Evolutionary conservation across 2,329 filamentous ascomycete species (phyloP), one percentile per base, ranked within the genome.

Genomic region (Metarhizium sp.): DNA sequence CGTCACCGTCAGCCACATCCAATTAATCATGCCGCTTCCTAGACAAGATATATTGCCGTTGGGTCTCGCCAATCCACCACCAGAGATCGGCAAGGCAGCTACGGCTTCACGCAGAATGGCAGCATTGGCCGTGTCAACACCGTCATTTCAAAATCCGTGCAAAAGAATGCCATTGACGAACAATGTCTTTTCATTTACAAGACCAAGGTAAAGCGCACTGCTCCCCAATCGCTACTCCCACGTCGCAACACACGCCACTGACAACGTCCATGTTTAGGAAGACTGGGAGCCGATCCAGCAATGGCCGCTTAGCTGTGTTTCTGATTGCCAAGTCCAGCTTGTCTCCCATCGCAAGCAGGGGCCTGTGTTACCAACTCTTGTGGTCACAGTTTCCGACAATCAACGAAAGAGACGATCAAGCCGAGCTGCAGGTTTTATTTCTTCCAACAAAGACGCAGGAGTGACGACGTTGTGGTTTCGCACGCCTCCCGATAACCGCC

Each of bases 381-480:
- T 84, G 49, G 64, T 86, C 42, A 79, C 73, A 59, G 69, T 86
- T 50, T 73, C 76, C 42, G 82, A 86, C 59, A 85, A 82, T 65
- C 72, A 83, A 59, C 78, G 81, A 55, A 86, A 85, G 62, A 78
- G 84, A 51, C 76, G 84, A 57, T 86, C 84, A 50, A 86, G 83
- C 60, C 76, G 83, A 58, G 80, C 84, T 3, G 77, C 79, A 4
- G 80, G 79, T 3, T 70, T 86, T 25, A 77, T 76, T 18, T 67
- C 77, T 10, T 67, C 72, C 6, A 75, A 70, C 56, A 82, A 78
- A 63, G 78, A 82, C 16, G 69, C 74, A 1, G 67, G 71, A 8
- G 70, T 75, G 2, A 74, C 71, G 8, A 77, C 75, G 0, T 66
- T 87, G 2, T 78, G 78, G 69, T 86, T 87, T 59, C 80, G 84